These are phyloP conservation scores for Malassezia psittaci DNA, from an alignment of 1,284 basidiomycete species.

Conservation along the genomic window DNA sequence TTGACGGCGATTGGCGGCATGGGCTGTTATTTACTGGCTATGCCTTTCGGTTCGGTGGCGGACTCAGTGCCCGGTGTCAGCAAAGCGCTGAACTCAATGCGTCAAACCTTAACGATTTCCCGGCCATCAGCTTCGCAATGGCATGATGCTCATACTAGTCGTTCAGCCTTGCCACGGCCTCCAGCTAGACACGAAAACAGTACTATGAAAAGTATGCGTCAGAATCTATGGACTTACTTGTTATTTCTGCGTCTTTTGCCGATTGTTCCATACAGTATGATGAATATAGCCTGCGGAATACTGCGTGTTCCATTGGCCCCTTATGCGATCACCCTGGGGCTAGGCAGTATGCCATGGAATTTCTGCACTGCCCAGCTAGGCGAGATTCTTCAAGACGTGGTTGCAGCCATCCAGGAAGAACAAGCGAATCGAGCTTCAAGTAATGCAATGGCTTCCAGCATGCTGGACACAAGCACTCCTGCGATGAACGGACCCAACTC, in stretches of 20 bases:
- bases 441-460: conserved; percentile 1
- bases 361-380: conserved; percentile 43
- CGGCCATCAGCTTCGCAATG: not conserved
- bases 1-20: conserved; percentile 42
- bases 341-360: conserved; percentile 46
- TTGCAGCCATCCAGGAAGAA: conserved; percentile 23
- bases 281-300: conserved; percentile 46
- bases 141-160: not conserved
- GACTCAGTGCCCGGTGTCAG: conserved; percentile 31
- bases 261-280: conserved; percentile 43
- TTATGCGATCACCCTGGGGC: conserved; percentile 32
- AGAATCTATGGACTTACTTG: conserved; percentile 39
- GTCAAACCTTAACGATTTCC: conserved; percentile 19
- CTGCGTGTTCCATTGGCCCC: conserved; percentile 41
- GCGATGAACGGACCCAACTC: not conserved
- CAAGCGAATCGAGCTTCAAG: not conserved
- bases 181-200: not conserved
- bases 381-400: conserved; percentile 39
- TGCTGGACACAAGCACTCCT: not conserved
- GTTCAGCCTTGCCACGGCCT: not conserved
- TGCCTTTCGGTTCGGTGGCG: conserved; percentile 31
- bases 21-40: conserved; percentile 37
- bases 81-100: conserved; percentile 39
- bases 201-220: no score
- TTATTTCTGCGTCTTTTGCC: conserved; percentile 42